A percentile compares a stretch with the other conserved stretches of the same genome.
Evolutionary conservation across 2,329 filamentous ascomycete genomes (phyloP).

Genomic region (Claviceps arundinis): DNA sequence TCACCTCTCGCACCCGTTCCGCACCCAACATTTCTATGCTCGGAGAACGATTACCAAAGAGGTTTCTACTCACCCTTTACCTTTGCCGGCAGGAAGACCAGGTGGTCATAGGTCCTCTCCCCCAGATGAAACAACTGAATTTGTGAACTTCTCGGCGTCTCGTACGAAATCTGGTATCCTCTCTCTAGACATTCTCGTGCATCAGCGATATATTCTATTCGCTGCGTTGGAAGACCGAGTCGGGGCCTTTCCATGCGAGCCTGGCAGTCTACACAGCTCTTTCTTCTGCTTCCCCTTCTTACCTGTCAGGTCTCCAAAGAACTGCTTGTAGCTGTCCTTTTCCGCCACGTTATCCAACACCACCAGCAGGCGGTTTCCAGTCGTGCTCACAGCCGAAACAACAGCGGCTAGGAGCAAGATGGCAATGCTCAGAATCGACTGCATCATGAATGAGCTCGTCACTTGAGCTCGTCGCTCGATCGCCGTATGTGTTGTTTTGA

Average conservation of each 20-base stretch:
- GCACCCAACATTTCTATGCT: neutral
- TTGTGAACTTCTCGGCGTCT: slow-evolving; percentile 68
- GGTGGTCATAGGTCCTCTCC: slow-evolving; percentile 80
- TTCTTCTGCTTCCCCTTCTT: slow-evolving; percentile 14
- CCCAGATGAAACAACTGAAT: slow-evolving; percentile 75
- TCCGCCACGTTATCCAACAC: slow-evolving; percentile 73
- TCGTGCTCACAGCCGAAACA: slow-evolving; percentile 64
- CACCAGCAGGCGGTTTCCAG: slow-evolving; percentile 70
- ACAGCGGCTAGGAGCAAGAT: slow-evolving; percentile 52
- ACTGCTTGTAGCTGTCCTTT: slow-evolving; percentile 70
- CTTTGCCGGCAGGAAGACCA: slow-evolving; percentile 78
- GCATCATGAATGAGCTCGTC: slow-evolving; percentile 37
- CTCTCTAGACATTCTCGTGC: slow-evolving; percentile 42
- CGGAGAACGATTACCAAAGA: neutral
- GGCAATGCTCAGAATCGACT: slow-evolving; percentile 59
- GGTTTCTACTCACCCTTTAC: slow-evolving; percentile 55
- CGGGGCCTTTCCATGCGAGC: neutral
- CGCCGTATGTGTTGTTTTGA: neutral
- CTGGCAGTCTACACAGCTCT: neutral
- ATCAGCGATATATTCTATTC: slow-evolving; percentile 10
- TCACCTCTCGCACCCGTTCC: neutral
- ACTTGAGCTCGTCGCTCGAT: neutral
- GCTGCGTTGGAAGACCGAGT: neutral
- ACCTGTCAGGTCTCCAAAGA: slow-evolving; percentile 62
- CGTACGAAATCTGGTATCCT: slow-evolving; percentile 68